phyloP scores from a whole-genome alignment of 2,329 filamentous ascomycete species.

The Xylariaceae sp. region DNA sequence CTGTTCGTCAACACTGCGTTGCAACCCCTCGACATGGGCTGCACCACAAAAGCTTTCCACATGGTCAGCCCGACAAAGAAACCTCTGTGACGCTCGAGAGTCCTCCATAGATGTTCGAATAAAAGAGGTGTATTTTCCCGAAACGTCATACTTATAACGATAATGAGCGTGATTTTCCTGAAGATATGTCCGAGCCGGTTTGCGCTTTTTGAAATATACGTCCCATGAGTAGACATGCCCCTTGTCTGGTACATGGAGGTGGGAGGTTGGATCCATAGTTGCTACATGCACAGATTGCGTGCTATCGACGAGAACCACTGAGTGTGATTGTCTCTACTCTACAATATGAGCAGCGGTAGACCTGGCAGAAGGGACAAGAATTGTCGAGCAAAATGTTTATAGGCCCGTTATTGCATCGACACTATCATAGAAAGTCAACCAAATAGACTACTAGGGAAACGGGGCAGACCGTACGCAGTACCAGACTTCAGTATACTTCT shows the following conservation, averaged over 20 bases:
- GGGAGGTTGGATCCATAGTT: background rate
- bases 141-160: slow-evolving; percentile 3
- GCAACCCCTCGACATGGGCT: background rate
- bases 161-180: slow-evolving; percentile 4
- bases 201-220: slow-evolving; percentile 3
- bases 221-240: slow-evolving; percentile 2
- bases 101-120: slow-evolving; percentile 5
- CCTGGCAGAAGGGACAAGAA: background rate
- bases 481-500: too few species aligned
- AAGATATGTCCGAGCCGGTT: slow-evolving; percentile 3
- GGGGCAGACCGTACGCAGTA: too few species aligned
- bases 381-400: background rate
- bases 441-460: too few species aligned
- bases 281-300: background rate
- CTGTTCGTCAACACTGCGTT: background rate
- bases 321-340: background rate
- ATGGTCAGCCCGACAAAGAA: slow-evolving; percentile 4
- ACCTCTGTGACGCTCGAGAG: slow-evolving; percentile 5
- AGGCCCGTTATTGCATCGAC: background rate
- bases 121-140: background rate
- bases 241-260: background rate
- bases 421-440: background rate
- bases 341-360: background rate
- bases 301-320: background rate
- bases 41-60: slow-evolving; percentile 7